Evolutionary conservation across 306 rosid genomes (phyloP), one percentile per base, ranked within the genome.

Genomic region (Vigna radiata): DNA sequence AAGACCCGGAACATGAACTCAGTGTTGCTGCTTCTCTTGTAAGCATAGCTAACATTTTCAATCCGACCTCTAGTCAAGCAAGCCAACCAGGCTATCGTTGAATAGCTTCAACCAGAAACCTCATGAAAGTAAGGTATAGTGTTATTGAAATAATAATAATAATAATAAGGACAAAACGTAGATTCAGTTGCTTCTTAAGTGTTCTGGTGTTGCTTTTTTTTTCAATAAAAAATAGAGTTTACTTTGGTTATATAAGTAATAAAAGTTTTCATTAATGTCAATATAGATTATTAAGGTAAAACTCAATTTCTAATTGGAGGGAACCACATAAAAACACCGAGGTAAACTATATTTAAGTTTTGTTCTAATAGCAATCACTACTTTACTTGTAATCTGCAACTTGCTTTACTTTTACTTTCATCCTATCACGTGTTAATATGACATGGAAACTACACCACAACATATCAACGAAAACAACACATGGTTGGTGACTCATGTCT

Each of bases 31-130:
- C 87, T 92, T 54, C 73, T 77, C 83, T 89, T 92, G 87, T 94
- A 92, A 0, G 83, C 90, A 8, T 94, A 94, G 87, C 95, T 92
- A 47, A 92, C 98, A 55, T 92, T 81, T 9, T 83, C 91, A 7
- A 89, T 43, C 52, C 64, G 77, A 0, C 98, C 97, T 83, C 82
- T 88, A 23, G 68, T 19, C 71, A 94, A 64, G 72, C 95, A 85
- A 48, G 92, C 98, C 33, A 61, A 93, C 98, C 98, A 94, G 5
- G 98, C 90, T 58, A 94, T 92, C 0, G 93, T 94, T 69, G 98
- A 94, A 79, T 94, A 94, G 76, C 98, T 94, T 81, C 86, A 87
- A 12, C 43, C 43, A 66, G 19, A 36, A 73, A 15, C 27, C n/a
- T 27, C 29, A 54, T 44, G 1, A 49, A 41, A 61, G 60, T 43